Percentiles rank a stretch among this genome's conserved stretches.
Conservation (phyloP, 192 early-diverging fungal genomes). For the Coemansia sp. region DNA sequence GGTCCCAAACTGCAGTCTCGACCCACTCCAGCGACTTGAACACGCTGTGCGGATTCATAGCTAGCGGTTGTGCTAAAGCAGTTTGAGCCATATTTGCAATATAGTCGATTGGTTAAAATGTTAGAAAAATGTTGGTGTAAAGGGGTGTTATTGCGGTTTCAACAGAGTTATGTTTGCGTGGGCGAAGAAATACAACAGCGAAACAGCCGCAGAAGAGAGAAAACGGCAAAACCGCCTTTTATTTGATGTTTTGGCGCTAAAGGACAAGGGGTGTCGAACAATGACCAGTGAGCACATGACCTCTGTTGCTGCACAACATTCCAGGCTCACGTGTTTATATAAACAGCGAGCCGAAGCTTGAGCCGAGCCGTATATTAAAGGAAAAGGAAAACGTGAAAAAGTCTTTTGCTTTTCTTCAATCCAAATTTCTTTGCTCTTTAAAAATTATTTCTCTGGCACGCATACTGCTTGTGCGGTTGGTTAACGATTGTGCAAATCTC, state of each 20-base stretch:
- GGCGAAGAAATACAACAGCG: background rate
- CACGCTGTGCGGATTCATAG: slow-evolving; percentile 16
- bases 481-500: background rate
- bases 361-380: too few relatives aligned
- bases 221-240: slow-evolving; percentile 3
- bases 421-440: background rate
- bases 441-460: background rate
- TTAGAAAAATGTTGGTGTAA: background rate
- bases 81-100: slow-evolving; percentile 16
- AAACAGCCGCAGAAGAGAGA: too few relatives aligned
- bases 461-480: background rate
- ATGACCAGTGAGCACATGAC: too few relatives aligned
- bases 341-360: too few relatives aligned
- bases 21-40: slow-evolving; percentile 47
- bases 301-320: background rate
- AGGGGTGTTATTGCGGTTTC: background rate
- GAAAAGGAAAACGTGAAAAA: too few relatives aligned
- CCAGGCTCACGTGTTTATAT: too few relatives aligned
- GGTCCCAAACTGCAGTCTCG: slow-evolving; percentile 33
- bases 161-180: background rate
- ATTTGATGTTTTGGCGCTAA: slow-evolving; percentile 5
- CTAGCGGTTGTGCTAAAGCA: background rate
- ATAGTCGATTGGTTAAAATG: background rate
- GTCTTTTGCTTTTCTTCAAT: background rate
- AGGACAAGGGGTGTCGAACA: background rate